These are phyloP conservation scores for Exophiala sp. DNA, from an alignment of 2,329 filamentous ascomycete species.

Conservation along the genomic window DNA sequence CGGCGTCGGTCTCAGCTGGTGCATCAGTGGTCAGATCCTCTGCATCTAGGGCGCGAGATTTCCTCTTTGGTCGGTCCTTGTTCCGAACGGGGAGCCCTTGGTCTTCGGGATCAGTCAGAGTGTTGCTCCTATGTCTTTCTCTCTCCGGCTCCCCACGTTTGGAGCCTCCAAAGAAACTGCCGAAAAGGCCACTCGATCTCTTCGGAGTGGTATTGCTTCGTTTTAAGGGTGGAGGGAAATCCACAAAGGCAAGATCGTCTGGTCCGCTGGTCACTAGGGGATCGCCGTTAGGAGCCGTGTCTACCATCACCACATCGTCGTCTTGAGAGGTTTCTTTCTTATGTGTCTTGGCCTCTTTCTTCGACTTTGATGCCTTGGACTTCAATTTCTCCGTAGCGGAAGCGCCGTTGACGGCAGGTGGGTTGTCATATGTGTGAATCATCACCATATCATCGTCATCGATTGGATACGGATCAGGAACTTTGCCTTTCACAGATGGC, in stretches of 20 bases:
- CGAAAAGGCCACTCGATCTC: conserved; percentile 54
- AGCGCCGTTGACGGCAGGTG: conserved; percentile 30
- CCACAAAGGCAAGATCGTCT: conserved; percentile 52
- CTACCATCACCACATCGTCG: conserved; percentile 56
- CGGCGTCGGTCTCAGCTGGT: conserved; percentile 51
- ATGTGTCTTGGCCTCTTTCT: conserved; percentile 32
- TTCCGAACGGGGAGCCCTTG: conserved; percentile 22
- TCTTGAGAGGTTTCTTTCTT: conserved; percentile 33
- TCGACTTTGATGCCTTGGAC: conserved; percentile 35
- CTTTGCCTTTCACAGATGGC: conserved; percentile 52
- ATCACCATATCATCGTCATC: conserved; percentile 63
- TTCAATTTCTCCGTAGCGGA: conserved; percentile 35
- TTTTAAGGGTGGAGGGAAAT: conserved; percentile 52
- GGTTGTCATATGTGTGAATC: conserved; percentile 50
- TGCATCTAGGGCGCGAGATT: conserved; percentile 47
- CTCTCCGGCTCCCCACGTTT: conserved; percentile 33
- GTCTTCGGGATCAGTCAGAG: conserved; percentile 27
- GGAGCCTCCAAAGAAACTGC: conserved; percentile 63
- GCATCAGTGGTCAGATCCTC: conserved; percentile 48
- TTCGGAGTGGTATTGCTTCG: conserved; percentile 62
- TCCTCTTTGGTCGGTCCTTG: conserved; percentile 37
- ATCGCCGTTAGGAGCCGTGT: conserved; percentile 46
- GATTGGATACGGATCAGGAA: conserved; percentile 59
- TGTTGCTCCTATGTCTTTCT: conserved; percentile 28
- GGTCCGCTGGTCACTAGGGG: conserved; percentile 45